These are phyloP conservation scores for Gossypium lobatum DNA, from an alignment of 441 rosid genomes.

Conservation along the genomic window DNA sequence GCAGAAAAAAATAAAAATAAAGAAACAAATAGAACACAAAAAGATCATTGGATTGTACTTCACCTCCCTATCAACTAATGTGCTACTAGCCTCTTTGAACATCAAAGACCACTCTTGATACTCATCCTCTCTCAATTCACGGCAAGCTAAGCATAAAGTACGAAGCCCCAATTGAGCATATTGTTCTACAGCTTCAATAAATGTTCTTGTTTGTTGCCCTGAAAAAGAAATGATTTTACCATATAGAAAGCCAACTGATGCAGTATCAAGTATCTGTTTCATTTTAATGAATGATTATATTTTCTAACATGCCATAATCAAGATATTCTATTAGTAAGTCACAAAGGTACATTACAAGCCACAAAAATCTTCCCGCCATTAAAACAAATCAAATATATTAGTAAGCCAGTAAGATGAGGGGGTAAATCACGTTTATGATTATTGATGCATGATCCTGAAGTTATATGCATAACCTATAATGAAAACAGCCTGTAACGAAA, in stretches of 20 bases:
- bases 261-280: not conserved
- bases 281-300: not conserved
- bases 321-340: not conserved
- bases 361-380: not conserved
- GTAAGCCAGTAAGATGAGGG: not conserved
- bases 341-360: conserved; percentile 1
- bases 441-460: conserved; percentile 7
- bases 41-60: conserved; percentile 15
- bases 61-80: conserved; percentile 95
- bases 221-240: conserved; percentile 21
- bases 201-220: conserved; percentile 90
- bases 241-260: conserved; percentile 1
- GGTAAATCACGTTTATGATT: not conserved
- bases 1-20: not conserved
- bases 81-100: conserved; percentile 79
- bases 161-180: conserved; percentile 92
- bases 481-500: not conserved
- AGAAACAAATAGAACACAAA: conserved; percentile 6
- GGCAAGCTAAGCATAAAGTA: conserved; percentile 94
- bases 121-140: conserved; percentile 82
- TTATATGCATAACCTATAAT: not conserved
- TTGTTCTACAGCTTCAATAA: conserved; percentile 84
- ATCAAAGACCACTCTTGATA: conserved; percentile 80
- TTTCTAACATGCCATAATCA: not conserved
- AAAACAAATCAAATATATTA: not conserved